Conservation (phyloP, 2,329 filamentous ascomycete genomes). For the Mariannaea elegans region DNA sequence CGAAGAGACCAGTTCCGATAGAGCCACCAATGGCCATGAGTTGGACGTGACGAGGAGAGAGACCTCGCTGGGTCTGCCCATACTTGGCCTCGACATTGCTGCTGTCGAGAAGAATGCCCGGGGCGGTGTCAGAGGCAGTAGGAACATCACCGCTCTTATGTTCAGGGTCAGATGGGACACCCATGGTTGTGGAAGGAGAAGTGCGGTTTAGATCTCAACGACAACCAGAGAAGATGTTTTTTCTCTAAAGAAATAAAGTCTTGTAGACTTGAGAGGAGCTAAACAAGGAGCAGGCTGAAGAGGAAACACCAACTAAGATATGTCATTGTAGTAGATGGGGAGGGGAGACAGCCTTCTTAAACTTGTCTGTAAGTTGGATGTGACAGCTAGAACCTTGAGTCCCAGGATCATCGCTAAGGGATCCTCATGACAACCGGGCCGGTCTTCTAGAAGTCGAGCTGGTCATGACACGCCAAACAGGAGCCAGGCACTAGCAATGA, state of each 20-base stretch:
- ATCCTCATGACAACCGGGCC: constrained; percentile 29
- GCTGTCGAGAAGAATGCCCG: constrained; percentile 38
- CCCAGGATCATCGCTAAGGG: constrained; percentile 3
- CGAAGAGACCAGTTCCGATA: constrained; percentile 56
- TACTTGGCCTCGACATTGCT: constrained; percentile 40
- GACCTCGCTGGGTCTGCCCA: constrained; percentile 46
- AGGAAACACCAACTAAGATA: constrained; percentile 33
- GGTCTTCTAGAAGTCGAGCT: constrained; percentile 32
- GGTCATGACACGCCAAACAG: constrained; percentile 21
- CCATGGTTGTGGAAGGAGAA: constrained; percentile 29
- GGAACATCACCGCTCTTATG: constrained; percentile 37
- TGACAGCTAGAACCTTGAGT: constrained; percentile 3
- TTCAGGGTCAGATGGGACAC: constrained; percentile 36
- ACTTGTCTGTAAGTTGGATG: constrained; percentile 21
- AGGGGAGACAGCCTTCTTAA: constrained; percentile 28
- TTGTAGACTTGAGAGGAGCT: constrained; percentile 9
- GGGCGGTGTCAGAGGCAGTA: constrained; percentile 38
- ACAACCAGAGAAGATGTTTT: not conserved
- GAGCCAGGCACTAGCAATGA: constrained; percentile 10
- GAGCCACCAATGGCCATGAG: constrained; percentile 60
- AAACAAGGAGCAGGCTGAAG: constrained; percentile 25
- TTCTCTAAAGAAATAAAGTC: constrained; percentile 10
- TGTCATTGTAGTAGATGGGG: constrained; percentile 10
- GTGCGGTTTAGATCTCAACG: constrained; percentile 1
- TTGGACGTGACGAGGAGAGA: constrained; percentile 55